A percentile compares a stretch with the other conserved stretches of the same genome.
Conservation (phyloP, 148 eudicot species). For the Cornus florida region DNA sequence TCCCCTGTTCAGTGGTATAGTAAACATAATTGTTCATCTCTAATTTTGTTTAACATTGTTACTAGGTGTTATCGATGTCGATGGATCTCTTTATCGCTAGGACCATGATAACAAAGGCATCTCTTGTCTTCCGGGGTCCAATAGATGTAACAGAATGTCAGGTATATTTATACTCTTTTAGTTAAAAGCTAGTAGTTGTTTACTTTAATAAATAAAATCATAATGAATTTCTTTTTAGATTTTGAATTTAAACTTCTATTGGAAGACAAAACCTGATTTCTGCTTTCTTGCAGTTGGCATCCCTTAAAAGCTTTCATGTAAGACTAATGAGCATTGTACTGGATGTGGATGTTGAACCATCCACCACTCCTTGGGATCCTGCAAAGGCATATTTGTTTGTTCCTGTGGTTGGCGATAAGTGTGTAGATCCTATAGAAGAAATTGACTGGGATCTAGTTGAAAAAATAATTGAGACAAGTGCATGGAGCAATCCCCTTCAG, state of each 20-base stretch:
- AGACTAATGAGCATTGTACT: conserved; percentile 96
- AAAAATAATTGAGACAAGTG: conserved; percentile 54
- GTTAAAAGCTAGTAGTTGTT: conserved; percentile 9
- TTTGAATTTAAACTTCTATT: neutral
- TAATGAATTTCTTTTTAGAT: neutral
- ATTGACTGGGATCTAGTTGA: conserved; percentile 81
- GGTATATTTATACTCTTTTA: conserved; percentile 28
- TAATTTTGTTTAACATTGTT: conserved; percentile 11
- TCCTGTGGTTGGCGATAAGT: conserved; percentile 59
- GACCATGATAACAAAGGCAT: conserved; percentile 80
- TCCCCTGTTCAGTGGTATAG: conserved; percentile 3
- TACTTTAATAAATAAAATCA: neutral
- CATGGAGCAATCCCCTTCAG: conserved; percentile 95
- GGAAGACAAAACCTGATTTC: neutral
- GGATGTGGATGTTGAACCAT: conserved; percentile 95
- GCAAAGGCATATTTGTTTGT: conserved; percentile 94
- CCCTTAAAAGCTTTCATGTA: conserved; percentile 93
- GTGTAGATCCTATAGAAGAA: conserved; percentile 54
- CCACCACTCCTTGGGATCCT: conserved; percentile 98
- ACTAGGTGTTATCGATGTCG: conserved; percentile 95
- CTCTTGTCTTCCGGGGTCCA: conserved; percentile 68
- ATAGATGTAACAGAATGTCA: conserved; percentile 70
- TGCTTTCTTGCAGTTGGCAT: conserved; percentile 60
- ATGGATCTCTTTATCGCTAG: conserved; percentile 98
- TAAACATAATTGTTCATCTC: neutral